Evolutionary conservation across 805 yeast species (phyloP), one percentile per base, ranked within the genome.

Genomic region (Pichia rugopelliculosa): DNA sequence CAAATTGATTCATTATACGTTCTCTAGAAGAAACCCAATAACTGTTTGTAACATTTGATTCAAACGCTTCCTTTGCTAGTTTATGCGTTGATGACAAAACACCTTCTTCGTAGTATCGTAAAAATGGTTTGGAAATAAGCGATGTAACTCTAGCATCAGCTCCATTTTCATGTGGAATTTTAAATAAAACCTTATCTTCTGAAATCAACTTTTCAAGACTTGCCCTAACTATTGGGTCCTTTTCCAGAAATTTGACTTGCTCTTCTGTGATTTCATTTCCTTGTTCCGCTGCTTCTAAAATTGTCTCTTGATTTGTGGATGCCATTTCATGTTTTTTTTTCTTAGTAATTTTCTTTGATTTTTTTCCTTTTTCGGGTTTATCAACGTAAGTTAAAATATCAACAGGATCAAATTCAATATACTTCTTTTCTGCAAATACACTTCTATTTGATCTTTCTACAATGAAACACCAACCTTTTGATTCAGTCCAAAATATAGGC

Each of bases 11-110:
- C 67, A 69, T 74, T 27, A 93, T 88, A 48, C 99, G 74, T 54
- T 83, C 89, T 51, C 99, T 73, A 12, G 91, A 80, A 13, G 96
- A 85, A 58, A 85, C 79, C 99, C 99, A 93, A 64, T 93, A 93
- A 9, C 96, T 80, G 34, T 93, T 87, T 12, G 82, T 71, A 0
- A 88, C 80, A 51, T 87, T 87, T 58, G 87, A 73, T n/a, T 77
- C 70, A 40, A 93, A 68, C 2, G 95, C 96, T 48, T 85, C 84
- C 47, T 75, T 74, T 0, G 98, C 97, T 47, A 79, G 69, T 13
- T 76, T 75, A 47, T 77, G 83, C 50, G 80, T 80, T 0, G 97
- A 87, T 1, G 83, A 75, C 45, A 93, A 64, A 0, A 79, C 65
- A 0, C 86, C 89, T 46, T 80, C 77, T 52, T 90, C 96, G 59